A percentile compares a stretch with the other conserved stretches of the same genome.
Conservation (phyloP, 192 early-diverging fungal genomes). For the Coemansia sp. region DNA sequence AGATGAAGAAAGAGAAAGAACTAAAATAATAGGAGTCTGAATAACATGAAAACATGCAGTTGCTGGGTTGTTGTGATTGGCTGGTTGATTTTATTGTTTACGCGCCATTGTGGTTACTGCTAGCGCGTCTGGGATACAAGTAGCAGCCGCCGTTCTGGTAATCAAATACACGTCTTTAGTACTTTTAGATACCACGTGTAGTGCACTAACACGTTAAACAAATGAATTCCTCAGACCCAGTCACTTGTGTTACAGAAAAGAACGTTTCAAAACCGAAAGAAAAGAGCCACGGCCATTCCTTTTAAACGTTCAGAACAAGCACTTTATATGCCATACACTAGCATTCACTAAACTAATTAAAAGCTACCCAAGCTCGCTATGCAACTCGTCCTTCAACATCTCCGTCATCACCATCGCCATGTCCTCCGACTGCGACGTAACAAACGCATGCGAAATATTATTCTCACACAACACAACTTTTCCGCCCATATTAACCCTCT, state of each 20-base stretch:
- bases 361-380: constrained; percentile 6
- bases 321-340: too few species aligned
- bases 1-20: neutral
- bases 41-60: neutral
- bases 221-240: neutral
- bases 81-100: neutral
- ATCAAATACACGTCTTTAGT: too few species aligned
- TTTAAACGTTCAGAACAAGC: too few species aligned
- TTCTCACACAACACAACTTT: constrained; percentile 67
- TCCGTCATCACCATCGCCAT: constrained; percentile 36
- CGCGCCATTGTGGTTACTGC: too few species aligned
- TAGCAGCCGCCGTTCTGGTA: too few species aligned
- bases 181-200: too few species aligned
- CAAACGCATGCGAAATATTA: constrained; percentile 80
- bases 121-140: too few species aligned
- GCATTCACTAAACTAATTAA: neutral
- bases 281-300: too few species aligned
- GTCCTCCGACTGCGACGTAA: constrained; percentile 42
- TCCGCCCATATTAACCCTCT: constrained; percentile 61
- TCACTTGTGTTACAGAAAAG: too few species aligned
- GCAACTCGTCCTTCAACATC: constrained; percentile 33
- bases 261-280: too few species aligned
- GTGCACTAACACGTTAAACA: neutral
- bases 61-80: neutral
- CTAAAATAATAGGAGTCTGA: neutral